These are phyloP conservation scores for Suillus brevipes DNA, from an alignment of 768 basidiomycete species.

Conservation along the genomic window DNA sequence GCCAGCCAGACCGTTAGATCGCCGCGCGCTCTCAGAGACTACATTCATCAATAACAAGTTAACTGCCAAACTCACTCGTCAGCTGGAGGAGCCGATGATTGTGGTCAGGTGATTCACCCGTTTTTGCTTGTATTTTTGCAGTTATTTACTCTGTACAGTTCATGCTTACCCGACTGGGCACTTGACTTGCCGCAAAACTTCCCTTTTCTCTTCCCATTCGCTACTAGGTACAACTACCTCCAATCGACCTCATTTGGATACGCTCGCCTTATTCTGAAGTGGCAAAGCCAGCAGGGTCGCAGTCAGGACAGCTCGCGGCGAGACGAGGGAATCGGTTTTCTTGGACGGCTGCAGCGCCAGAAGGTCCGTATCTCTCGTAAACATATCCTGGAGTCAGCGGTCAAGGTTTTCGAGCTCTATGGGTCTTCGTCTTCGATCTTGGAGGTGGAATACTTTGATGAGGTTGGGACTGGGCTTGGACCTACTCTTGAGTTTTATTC, in stretches of 20 bases:
- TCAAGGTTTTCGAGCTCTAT: constrained; percentile 96
- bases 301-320: constrained; percentile 78
- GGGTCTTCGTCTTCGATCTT: constrained; percentile 92
- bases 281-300: constrained; percentile 86
- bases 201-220: constrained; percentile 98
- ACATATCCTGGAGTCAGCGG: constrained; percentile 92
- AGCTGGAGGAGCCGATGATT: constrained; percentile 98
- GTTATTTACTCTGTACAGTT: constrained; percentile 45
- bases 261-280: constrained; percentile 90
- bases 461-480: constrained; percentile 96
- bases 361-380: constrained; percentile 96
- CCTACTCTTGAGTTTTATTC: constrained; percentile 99
- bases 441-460: constrained; percentile 98
- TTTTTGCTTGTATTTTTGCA: neutral
- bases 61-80: constrained; percentile 95
- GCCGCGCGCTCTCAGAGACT: constrained; percentile 68
- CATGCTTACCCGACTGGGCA: constrained; percentile 97
- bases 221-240: constrained; percentile 94
- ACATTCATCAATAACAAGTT: constrained; percentile 97
- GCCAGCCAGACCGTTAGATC: constrained; percentile 45
- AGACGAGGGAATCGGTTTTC: constrained; percentile 89
- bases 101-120: constrained; percentile 76
- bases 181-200: constrained; percentile 94
- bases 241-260: constrained; percentile 98
- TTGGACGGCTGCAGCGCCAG: constrained; percentile 90